Evolutionary conservation across 2,329 filamentous ascomycete genomes (phyloP).

Genomic region (Arthrobotrys sinensis): DNA sequence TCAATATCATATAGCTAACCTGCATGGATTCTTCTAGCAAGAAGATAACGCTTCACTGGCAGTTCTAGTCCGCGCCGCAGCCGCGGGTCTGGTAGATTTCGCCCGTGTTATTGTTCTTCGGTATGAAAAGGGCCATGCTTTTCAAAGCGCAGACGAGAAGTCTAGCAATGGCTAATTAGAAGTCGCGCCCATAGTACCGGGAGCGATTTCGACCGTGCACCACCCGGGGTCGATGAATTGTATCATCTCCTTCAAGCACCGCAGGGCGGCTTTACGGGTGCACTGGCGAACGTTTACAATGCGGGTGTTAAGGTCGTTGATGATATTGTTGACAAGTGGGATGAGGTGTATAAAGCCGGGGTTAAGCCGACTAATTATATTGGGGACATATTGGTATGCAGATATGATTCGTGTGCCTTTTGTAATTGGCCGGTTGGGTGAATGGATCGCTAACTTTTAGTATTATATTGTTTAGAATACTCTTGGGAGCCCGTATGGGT

Average conservation of each 20-base stretch:
- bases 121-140: slow-evolving; percentile 66
- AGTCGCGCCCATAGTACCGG: slow-evolving; percentile 65
- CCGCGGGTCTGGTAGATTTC: slow-evolving; percentile 76
- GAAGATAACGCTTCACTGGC: slow-evolving; percentile 81
- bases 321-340: slow-evolving; percentile 76
- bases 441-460: neutral
- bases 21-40: slow-evolving; percentile 70
- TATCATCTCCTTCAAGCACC: slow-evolving; percentile 75
- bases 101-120: slow-evolving; percentile 78
- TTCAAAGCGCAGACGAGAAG: slow-evolving; percentile 23
- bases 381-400: slow-evolving; percentile 75
- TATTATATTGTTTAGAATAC: slow-evolving; percentile 6
- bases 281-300: slow-evolving; percentile 77
- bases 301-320: slow-evolving; percentile 77
- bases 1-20: neutral
- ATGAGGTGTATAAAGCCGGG: slow-evolving; percentile 73
- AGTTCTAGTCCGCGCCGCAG: slow-evolving; percentile 75
- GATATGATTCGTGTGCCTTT: no score
- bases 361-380: slow-evolving; percentile 77
- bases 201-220: slow-evolving; percentile 80
- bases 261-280: slow-evolving; percentile 76
- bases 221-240: slow-evolving; percentile 72
- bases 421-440: neutral
- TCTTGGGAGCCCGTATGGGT: slow-evolving; percentile 17
- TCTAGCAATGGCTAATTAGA: neutral